Evolutionary conservation across 768 basidiomycete species (phyloP), one percentile per base, ranked within the genome.

Genomic region (Scleroderma bovista): DNA sequence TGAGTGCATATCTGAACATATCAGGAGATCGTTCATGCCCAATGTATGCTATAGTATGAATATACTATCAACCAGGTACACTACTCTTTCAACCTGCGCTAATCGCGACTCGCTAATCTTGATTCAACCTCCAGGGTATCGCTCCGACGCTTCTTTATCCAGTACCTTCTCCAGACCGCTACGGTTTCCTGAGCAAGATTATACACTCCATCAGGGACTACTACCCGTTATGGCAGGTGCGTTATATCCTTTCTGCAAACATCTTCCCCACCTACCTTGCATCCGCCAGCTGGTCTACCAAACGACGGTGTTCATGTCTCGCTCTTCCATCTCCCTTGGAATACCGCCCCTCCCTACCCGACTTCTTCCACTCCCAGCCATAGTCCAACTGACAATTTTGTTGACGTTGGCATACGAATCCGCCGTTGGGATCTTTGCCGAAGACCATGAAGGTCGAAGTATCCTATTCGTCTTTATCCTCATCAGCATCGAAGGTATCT

Each of bases 171-270:
- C 62, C 73, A 1, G 77, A 80, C 7, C 69, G 71, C 5, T 73
- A 84, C 52, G 76, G 80, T 48, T 44, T 91, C 12, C 73, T 95
- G 44, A 80, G 83, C 61, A 80, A 76, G 61, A 76, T 97, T 51
- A 89, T 98, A 50, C 82, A 88, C 59, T 83, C 81, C 1, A 75
- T 93, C 17, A 77, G 92, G 33, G 95, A 97, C 61, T 98, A 93
- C 64, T 97, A 97, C 68, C 93, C 93, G 2, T 77, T 95, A 36
- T 96, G 93, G 89, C 90, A 92, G 83, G 88, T 86, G 53, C 22
- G 75, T 51, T 16, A 7, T 42, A 52, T 44, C 57, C 56, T 16
- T 46, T 61, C 17, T 12, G 34, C 1, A 57, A 56, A 6, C n/a
- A n/a, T n/a, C n/a, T n/a, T n/a, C n/a, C n/a, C n/a, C n/a, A n/a